Evolutionary conservation across 2,329 filamentous ascomycete genomes (phyloP).

Genomic region (Hymenoscyphus linearis): DNA sequence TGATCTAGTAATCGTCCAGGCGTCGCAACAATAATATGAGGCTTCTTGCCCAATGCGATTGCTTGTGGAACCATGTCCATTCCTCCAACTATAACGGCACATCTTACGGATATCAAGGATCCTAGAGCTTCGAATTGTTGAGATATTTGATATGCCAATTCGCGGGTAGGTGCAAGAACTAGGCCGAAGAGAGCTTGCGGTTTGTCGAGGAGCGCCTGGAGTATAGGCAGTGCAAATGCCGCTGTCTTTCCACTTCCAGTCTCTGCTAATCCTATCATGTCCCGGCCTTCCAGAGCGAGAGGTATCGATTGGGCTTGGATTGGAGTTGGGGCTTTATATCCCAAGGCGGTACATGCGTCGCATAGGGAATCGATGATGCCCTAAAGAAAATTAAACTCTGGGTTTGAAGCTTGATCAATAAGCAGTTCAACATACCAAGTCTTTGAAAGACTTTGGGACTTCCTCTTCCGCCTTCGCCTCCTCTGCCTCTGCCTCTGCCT

Average conservation of each 20-base stretch:
- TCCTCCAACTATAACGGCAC: slow-evolving; percentile 82
- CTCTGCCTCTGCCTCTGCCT: no score
- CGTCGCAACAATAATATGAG: slow-evolving; percentile 89
- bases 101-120: slow-evolving; percentile 79
- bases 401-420: no score
- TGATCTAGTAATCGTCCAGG: slow-evolving; percentile 87
- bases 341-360: slow-evolving; percentile 77
- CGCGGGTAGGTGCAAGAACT: slow-evolving; percentile 85
- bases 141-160: slow-evolving; percentile 87
- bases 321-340: slow-evolving; percentile 80
- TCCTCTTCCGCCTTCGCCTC: slow-evolving; percentile 17
- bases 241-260: slow-evolving; percentile 96
- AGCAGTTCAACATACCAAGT: slow-evolving; percentile 34
- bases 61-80: slow-evolving; percentile 93
- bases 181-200: slow-evolving; percentile 84
- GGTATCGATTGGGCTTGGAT: slow-evolving; percentile 88
- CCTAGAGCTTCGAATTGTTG: slow-evolving; percentile 85
- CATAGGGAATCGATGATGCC: slow-evolving; percentile 83
- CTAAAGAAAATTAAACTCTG: slow-evolving; percentile 33
- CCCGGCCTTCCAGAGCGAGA: slow-evolving; percentile 68
- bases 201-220: slow-evolving; percentile 85
- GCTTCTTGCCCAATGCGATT: slow-evolving; percentile 91
- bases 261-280: slow-evolving; percentile 90
- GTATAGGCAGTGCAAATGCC: slow-evolving; percentile 86
- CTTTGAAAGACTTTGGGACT: slow-evolving; percentile 42